A percentile compares a stretch with the other conserved stretches of the same genome.
Conservation (phyloP, 306 rosid genomes). For the Prosopis cineraria region DNA sequence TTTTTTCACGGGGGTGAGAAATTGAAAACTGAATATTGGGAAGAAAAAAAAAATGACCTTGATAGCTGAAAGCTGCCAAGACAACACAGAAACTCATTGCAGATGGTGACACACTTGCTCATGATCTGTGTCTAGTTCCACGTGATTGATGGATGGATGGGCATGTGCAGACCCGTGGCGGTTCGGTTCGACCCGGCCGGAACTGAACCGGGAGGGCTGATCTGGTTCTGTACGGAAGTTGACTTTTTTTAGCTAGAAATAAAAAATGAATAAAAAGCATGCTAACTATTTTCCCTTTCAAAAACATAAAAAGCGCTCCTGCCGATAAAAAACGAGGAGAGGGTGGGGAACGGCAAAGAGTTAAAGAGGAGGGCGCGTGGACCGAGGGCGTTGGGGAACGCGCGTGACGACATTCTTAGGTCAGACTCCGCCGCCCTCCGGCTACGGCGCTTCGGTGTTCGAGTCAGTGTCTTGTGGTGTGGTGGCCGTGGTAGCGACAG, state of each 20-base stretch:
- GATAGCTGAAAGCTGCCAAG: conserved; percentile 39
- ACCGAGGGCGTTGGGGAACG: conserved; percentile 60
- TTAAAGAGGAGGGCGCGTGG: conserved; percentile 44
- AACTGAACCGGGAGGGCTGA: conserved; percentile 32
- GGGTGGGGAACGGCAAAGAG: not conserved
- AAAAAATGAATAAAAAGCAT: not conserved
- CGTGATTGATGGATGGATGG: conserved; percentile 32
- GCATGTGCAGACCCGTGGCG: conserved; percentile 15
- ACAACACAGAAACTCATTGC: conserved; percentile 55
- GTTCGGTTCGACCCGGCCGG: conserved; percentile 20
- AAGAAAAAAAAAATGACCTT: not conserved
- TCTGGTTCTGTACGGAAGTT: conserved; percentile 25
- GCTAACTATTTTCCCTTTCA: not conserved
- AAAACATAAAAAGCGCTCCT: not conserved
- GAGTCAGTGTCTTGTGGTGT: conserved; percentile 24
- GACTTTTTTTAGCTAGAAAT: conserved; percentile 34
- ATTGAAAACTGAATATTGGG: not conserved
- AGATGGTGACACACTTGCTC: conserved; percentile 35
- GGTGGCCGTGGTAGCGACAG: not conserved
- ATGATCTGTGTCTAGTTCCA: not conserved
- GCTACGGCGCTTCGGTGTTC: conserved; percentile 41
- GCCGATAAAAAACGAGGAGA: not conserved
- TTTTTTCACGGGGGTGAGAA: not conserved
- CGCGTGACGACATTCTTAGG: conserved; percentile 61
- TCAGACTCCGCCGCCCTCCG: conserved; percentile 51